Conservation (phyloP, 2,329 filamentous ascomycete species). For the Microsporum canis region DNA sequence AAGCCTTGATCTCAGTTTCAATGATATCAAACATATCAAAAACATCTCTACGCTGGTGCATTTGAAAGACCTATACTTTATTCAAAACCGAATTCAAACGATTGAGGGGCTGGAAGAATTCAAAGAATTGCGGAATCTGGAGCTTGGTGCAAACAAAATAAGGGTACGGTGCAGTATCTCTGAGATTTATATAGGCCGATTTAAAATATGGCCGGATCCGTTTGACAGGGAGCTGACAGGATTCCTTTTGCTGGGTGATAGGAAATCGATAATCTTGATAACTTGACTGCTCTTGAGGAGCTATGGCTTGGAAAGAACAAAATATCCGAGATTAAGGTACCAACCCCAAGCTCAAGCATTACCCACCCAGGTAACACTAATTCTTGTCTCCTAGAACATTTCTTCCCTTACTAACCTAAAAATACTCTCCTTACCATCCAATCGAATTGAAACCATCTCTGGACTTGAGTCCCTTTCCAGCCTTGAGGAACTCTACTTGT, state of each 20-base stretch:
- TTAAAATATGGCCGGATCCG: background rate
- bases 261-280: constrained; percentile 76
- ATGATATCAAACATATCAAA: constrained; percentile 99
- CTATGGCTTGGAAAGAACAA: constrained; percentile 96
- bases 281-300: constrained; percentile 66
- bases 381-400: constrained; percentile 42
- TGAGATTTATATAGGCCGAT: background rate
- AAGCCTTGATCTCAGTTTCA: constrained; percentile 85
- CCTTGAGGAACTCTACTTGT: constrained; percentile 90
- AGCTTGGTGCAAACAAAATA: constrained; percentile 86
- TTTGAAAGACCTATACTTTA: constrained; percentile 76
- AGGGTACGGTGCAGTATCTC: constrained; percentile 37
- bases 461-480: constrained; percentile 62
- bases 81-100: constrained; percentile 82
- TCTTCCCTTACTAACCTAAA: constrained; percentile 64
- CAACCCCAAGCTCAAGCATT: background rate
- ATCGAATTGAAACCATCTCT: constrained; percentile 68
- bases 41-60: constrained; percentile 65
- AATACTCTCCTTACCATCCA: constrained; percentile 89
- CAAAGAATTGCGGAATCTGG: constrained; percentile 65
- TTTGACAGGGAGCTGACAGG: background rate
- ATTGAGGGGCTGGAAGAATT: constrained; percentile 78
- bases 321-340: constrained; percentile 65
- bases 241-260: constrained; percentile 15
- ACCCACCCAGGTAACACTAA: background rate